Conservation (phyloP, 2,329 filamentous ascomycete species). For the Lizonia empirigonia region DNA sequence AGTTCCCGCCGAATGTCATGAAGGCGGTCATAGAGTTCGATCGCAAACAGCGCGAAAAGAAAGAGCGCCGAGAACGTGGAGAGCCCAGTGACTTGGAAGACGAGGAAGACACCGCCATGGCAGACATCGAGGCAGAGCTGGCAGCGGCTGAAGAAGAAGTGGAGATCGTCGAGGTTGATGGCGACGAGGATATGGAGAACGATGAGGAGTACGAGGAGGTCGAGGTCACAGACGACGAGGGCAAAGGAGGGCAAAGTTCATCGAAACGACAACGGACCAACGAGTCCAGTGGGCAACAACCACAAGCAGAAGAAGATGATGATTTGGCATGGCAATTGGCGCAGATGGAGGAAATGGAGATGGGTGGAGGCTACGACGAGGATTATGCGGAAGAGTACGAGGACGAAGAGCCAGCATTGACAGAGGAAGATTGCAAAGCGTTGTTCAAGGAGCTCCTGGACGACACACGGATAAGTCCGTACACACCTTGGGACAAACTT, state of each 20-base stretch:
- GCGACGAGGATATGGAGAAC: slow-evolving; percentile 55
- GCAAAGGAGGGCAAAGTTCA: slow-evolving; percentile 54
- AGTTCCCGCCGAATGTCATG: slow-evolving; percentile 86
- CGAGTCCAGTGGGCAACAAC: slow-evolving; percentile 51
- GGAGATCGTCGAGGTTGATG: slow-evolving; percentile 43
- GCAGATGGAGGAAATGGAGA: slow-evolving; percentile 83
- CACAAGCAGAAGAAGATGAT: slow-evolving; percentile 86
- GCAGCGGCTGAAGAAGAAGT: slow-evolving; percentile 39
- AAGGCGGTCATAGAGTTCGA: slow-evolving; percentile 73
- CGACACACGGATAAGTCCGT: slow-evolving; percentile 82
- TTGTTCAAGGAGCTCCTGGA: slow-evolving; percentile 87
- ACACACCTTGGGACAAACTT: slow-evolving; percentile 88
- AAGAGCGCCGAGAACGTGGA: slow-evolving; percentile 58
- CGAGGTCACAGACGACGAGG: slow-evolving; percentile 69
- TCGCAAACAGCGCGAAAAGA: slow-evolving; percentile 72
- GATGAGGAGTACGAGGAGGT: slow-evolving; percentile 79
- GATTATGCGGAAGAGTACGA: slow-evolving; percentile 69
- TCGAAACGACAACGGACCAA: slow-evolving; percentile 58
- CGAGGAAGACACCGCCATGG: slow-evolving; percentile 38
- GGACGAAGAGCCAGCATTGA: slow-evolving; percentile 72
- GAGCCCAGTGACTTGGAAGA: slow-evolving; percentile 46
- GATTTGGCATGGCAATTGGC: slow-evolving; percentile 93
- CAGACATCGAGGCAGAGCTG: slow-evolving; percentile 41
- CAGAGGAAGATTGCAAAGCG: slow-evolving; percentile 74
- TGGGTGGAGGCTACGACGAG: slow-evolving; percentile 68